Percentiles rank a stretch among this genome's conserved stretches.
phyloP scores from a whole-genome alignment of 768 basidiomycete genomes.

The Coprinellus micaceus region DNA sequence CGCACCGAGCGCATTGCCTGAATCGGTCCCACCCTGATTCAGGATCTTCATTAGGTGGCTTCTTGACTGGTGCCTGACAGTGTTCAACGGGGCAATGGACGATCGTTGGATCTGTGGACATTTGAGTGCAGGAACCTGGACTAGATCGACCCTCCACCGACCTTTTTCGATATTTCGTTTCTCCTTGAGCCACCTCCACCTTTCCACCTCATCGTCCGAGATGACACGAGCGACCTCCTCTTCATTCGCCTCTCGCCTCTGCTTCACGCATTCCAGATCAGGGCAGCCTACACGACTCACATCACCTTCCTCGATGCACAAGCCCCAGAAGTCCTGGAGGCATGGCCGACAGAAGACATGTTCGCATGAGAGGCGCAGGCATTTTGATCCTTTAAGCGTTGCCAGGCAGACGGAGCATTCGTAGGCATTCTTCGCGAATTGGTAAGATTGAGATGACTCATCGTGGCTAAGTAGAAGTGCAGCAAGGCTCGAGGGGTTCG shows the following conservation, averaged over 20 bases:
- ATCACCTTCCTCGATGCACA: conserved; percentile 79
- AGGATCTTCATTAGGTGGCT: conserved; percentile 45
- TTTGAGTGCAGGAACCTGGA: conserved; percentile 11
- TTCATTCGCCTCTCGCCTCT: conserved; percentile 52
- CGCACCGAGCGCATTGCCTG: conserved; percentile 66
- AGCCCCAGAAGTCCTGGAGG: conserved; percentile 74
- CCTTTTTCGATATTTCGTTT: conserved; percentile 74
- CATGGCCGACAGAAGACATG: conserved; percentile 87
- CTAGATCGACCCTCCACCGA: conserved; percentile 20
- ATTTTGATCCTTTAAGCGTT: conserved; percentile 69
- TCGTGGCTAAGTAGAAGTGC: conserved; percentile 50
- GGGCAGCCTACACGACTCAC: conserved; percentile 77
- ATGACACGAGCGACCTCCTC: conserved; percentile 74
- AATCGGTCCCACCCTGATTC: conserved; percentile 69
- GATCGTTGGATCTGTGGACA: conserved; percentile 62
- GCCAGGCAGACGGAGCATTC: conserved; percentile 75
- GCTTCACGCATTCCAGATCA: conserved; percentile 74
- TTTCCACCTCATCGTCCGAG: conserved; percentile 54
- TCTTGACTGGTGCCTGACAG: conserved; percentile 78
- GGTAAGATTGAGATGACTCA: conserved; percentile 37
- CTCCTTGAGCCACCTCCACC: conserved; percentile 78
- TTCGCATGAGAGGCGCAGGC: conserved; percentile 62
- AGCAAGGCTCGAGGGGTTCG: conserved; percentile 51
- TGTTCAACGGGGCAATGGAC: conserved; percentile 76
- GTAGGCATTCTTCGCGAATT: conserved; percentile 65